Percentiles rank a stretch among this genome's conserved stretches.
These are phyloP conservation scores for Talaromyces albobiverticillius DNA, from an alignment of 2,329 filamentous ascomycete species.

Conservation along the genomic window DNA sequence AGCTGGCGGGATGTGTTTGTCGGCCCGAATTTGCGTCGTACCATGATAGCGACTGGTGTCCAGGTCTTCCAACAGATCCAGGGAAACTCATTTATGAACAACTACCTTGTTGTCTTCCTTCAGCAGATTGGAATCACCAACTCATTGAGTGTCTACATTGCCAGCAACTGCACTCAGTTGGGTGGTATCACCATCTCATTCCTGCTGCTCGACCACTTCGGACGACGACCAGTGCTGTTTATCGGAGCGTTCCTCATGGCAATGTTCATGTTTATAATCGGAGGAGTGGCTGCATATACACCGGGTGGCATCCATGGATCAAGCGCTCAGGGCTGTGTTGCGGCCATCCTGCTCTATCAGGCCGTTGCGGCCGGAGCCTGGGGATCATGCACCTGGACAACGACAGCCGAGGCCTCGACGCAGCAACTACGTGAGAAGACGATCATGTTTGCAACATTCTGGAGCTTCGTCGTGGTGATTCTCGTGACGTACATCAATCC, in stretches of 20 bases:
- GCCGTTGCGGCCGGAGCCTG: conserved; percentile 8
- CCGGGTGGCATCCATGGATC: not conserved
- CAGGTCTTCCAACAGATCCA: conserved; percentile 2
- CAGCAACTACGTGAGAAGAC: conserved; percentile 28
- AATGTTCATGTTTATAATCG: not conserved
- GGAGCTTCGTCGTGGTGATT: conserved; percentile 24
- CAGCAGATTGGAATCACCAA: not conserved
- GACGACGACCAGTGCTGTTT: not conserved
- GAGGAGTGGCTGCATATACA: not conserved
- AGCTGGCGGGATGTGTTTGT: not conserved
- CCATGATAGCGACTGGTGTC: not conserved
- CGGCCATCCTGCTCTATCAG: not conserved
- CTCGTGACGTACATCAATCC: conserved; percentile 30
- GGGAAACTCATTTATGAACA: conserved; percentile 1
- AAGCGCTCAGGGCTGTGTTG: not conserved
- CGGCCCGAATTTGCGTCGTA: not conserved
- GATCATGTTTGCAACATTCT: conserved; percentile 24
- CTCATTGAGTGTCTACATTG: not conserved
- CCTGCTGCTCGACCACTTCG: not conserved
- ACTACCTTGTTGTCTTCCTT: not conserved
- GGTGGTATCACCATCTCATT: not conserved
- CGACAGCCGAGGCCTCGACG: conserved; percentile 27
- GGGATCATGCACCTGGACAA: conserved; percentile 25
- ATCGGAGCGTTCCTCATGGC: conserved; percentile 2
- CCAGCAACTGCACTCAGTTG: not conserved